Conservation (phyloP, 1,139 yeast species). For the Blastobotrys niveus region DNA sequence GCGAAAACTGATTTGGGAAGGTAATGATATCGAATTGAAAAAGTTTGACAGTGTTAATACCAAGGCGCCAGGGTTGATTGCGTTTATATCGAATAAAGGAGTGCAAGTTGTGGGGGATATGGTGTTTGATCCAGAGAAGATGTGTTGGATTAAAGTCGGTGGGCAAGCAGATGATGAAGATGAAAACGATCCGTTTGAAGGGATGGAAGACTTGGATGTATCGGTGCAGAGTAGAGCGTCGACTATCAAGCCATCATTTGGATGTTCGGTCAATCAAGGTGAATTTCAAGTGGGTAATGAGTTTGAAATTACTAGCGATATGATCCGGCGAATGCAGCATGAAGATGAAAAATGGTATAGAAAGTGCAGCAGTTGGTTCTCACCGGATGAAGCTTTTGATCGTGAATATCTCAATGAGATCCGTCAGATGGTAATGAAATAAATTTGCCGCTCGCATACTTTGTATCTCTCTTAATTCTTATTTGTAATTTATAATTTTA, state of each 20-base stretch:
- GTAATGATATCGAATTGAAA: conserved; percentile 54
- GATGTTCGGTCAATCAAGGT: conserved; percentile 9
- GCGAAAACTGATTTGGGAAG: conserved; percentile 55
- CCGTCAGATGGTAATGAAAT: conserved; percentile 44
- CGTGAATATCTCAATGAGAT: conserved; percentile 50
- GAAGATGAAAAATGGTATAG: conserved; percentile 48
- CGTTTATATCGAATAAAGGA: conserved; percentile 33
- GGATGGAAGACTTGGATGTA: conserved; percentile 41
- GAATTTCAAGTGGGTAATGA: conserved; percentile 37
- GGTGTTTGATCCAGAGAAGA: conserved; percentile 55
- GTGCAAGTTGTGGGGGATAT: conserved; percentile 46
- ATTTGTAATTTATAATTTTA: too few relatives aligned
- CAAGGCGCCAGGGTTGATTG: conserved; percentile 35
- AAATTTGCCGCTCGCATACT: too few relatives aligned
- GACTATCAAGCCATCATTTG: neutral
- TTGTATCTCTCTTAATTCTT: too few relatives aligned
- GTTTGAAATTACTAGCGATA: conserved; percentile 40
- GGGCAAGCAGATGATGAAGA: conserved; percentile 25
- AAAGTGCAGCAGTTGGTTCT: conserved; percentile 51
- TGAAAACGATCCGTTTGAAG: conserved; percentile 50
- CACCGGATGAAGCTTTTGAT: conserved; percentile 37
- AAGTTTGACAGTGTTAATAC: conserved; percentile 40
- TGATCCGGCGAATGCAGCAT: conserved; percentile 41
- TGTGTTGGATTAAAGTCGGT: conserved; percentile 48
- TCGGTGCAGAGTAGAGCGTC: conserved; percentile 14